Evolutionary conservation across 768 basidiomycete genomes (phyloP).

Genomic region (Lentinus tigrinus): DNA sequence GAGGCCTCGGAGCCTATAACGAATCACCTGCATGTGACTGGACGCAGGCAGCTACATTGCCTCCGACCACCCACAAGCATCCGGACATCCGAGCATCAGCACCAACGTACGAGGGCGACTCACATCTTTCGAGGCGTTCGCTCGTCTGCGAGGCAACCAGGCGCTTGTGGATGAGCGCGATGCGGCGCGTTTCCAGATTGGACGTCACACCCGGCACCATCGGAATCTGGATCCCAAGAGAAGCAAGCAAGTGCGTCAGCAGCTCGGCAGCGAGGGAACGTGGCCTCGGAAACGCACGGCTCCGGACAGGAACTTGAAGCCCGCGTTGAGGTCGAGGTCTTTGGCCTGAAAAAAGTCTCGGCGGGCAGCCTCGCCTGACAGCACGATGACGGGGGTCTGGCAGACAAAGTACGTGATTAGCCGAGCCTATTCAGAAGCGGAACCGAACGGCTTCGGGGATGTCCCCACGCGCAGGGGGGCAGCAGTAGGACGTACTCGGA

Average conservation of each 20-base stretch:
- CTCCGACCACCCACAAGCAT: background rate
- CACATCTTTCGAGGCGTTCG: slow-evolving; percentile 58
- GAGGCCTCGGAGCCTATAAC: slow-evolving; percentile 1
- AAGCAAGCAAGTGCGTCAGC: background rate
- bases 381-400: slow-evolving; percentile 72
- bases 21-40: slow-evolving; percentile 3
- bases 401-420: slow-evolving; percentile 7
- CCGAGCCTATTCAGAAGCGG: slow-evolving; percentile 13
- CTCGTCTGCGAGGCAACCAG: slow-evolving; percentile 62
- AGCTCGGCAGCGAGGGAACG: background rate
- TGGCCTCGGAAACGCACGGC: slow-evolving; percentile 49
- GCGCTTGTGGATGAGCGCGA: slow-evolving; percentile 71
- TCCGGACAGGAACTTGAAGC: slow-evolving; percentile 76
- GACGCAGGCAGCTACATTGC: background rate
- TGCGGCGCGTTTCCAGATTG: slow-evolving; percentile 58
- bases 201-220: slow-evolving; percentile 75
- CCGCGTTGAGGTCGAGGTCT: slow-evolving; percentile 74
- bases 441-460: slow-evolving; percentile 8
- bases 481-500: slow-evolving; percentile 48
- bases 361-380: slow-evolving; percentile 72
- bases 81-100: background rate
- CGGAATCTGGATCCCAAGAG: slow-evolving; percentile 54
- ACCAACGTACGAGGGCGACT: slow-evolving; percentile 31
- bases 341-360: slow-evolving; percentile 68
- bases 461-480: background rate